Evolutionary conservation across 805 yeast genomes (phyloP).

Genomic region (Hanseniaspora lachancei): DNA sequence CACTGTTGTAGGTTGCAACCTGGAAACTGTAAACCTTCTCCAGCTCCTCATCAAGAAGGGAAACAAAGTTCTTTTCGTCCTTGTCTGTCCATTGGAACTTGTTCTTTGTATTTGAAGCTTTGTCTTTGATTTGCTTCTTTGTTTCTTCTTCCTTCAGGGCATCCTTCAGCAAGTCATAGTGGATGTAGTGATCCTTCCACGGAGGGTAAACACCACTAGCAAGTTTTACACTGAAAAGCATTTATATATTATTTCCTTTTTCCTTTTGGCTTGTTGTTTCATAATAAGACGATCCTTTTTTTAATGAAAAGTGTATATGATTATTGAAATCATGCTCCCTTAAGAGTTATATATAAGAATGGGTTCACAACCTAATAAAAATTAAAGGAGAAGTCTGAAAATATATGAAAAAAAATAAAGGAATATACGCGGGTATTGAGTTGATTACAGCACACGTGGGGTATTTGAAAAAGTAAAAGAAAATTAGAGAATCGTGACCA

Average conservation of each 20-base stretch:
- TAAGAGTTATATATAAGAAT: too few species aligned
- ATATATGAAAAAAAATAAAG: neutral
- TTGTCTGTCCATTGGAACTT: conserved; percentile 44
- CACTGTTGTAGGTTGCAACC: conserved; percentile 48
- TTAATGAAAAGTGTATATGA: too few species aligned
- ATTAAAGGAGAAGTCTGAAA: too few species aligned
- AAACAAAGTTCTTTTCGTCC: conserved; percentile 59
- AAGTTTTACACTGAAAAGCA: conserved; percentile 80
- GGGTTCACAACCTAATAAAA: too few species aligned
- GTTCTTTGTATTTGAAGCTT: conserved; percentile 15
- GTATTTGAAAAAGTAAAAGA: too few species aligned
- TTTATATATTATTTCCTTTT: conserved; percentile 19
- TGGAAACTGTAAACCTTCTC: conserved; percentile 71
- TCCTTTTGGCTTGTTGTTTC: too few species aligned
- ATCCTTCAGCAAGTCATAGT: conserved; percentile 52
- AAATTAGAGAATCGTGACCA: too few species aligned
- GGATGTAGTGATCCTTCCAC: conserved; percentile 66
- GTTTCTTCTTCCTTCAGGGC: conserved; percentile 56
- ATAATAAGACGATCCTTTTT: too few species aligned
- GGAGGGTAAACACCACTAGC: conserved; percentile 74
- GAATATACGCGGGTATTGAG: too few species aligned
- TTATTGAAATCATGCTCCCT: too few species aligned
- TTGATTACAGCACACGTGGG: too few species aligned
- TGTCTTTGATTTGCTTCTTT: conserved; percentile 18
- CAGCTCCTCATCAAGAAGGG: conserved; percentile 51